Evolutionary conservation across 441 rosid species (phyloP).

Genomic region (Mallotus japonicus): DNA sequence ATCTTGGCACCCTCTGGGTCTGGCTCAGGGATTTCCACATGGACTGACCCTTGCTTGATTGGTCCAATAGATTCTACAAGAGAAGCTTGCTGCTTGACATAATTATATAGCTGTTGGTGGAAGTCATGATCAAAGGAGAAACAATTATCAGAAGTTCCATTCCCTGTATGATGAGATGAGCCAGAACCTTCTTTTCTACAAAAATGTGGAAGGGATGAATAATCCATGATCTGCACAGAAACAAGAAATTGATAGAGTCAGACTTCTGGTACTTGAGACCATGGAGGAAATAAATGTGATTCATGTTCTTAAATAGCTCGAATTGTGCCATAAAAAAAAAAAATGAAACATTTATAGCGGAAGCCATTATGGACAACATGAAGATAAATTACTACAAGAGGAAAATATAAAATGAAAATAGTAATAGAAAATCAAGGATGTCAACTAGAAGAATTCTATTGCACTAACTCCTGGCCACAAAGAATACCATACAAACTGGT

Average conservation of each 20-base stretch:
- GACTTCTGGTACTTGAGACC: background rate
- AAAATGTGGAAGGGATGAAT: constrained; percentile 84
- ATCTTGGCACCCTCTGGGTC: constrained; percentile 58
- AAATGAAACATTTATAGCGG: background rate
- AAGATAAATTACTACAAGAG: background rate
- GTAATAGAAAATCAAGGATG: background rate
- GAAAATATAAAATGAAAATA: background rate
- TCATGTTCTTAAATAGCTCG: background rate
- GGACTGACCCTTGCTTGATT: constrained; percentile 80
- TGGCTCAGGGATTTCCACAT: constrained; percentile 67
- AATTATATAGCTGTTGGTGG: constrained; percentile 76
- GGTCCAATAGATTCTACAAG: constrained; percentile 38
- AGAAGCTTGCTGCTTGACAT: constrained; percentile 71
- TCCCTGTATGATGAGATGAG: constrained; percentile 50
- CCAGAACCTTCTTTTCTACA: constrained; percentile 76
- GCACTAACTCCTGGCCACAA: background rate
- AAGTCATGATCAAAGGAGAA: constrained; percentile 74
- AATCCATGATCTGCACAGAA: constrained; percentile 75
- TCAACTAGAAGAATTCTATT: background rate
- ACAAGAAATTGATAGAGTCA: constrained; percentile 24
- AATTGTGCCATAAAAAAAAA: background rate
- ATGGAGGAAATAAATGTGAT: constrained; percentile 1
- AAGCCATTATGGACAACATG: background rate
- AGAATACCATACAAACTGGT: background rate
- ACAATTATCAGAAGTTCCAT: constrained; percentile 46